Evolutionary conservation across 495 filamentous ascomycete genomes (phyloP).

Genomic region (Penicillium flavigenum): DNA sequence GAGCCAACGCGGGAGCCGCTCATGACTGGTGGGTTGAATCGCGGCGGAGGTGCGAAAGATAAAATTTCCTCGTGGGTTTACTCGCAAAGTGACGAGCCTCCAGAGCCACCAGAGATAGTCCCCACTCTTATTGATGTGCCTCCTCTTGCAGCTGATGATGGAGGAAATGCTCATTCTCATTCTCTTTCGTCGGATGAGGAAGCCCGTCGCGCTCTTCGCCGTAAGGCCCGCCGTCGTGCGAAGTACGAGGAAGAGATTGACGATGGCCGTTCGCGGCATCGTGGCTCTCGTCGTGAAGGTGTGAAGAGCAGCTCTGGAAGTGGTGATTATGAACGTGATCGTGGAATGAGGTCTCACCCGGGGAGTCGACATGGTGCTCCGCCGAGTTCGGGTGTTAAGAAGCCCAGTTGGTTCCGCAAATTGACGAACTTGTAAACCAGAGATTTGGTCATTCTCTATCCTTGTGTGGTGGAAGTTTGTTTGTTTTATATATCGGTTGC

Average conservation of each 20-base stretch:
- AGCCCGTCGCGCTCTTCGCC: conserved; percentile 38
- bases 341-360: conserved; percentile 35
- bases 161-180: conserved; percentile 34
- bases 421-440: conserved; percentile 36
- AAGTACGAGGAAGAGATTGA: conserved; percentile 47
- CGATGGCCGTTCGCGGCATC: conserved; percentile 33
- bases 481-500: background rate
- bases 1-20: conserved; percentile 21
- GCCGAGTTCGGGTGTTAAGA: conserved; percentile 37
- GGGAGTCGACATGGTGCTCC: conserved; percentile 33
- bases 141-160: conserved; percentile 29
- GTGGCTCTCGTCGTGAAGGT: conserved; percentile 34
- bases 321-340: conserved; percentile 45
- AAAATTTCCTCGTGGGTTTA: conserved; percentile 64
- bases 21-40: conserved; percentile 31
- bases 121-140: conserved; percentile 55
- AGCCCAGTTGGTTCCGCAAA: conserved; percentile 51
- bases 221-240: conserved; percentile 38
- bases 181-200: conserved; percentile 47
- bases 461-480: background rate
- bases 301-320: conserved; percentile 44
- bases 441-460: background rate
- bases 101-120: conserved; percentile 57
- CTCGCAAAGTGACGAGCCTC: conserved; percentile 53
- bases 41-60: conserved; percentile 36